phyloP scores from a whole-genome alignment of 2,329 filamentous ascomycete species.

The Epichloe glyceriae region DNA sequence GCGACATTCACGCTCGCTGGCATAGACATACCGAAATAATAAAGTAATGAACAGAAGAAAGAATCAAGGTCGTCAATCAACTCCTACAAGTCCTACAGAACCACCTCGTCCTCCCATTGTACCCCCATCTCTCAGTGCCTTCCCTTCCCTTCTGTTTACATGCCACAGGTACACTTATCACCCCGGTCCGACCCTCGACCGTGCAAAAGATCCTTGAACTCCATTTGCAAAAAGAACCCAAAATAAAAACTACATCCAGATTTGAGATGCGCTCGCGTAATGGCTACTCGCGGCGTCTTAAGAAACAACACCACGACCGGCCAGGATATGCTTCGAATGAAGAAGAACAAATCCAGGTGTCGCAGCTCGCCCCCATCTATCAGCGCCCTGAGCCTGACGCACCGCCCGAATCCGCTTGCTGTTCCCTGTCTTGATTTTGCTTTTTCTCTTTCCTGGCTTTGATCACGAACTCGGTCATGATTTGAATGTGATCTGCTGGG shows the following conservation, averaged over 20 bases:
- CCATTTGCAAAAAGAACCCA: slow-evolving; percentile 26
- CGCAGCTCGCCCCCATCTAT: slow-evolving; percentile 9
- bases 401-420: slow-evolving; percentile 41
- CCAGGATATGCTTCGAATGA: background rate
- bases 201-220: slow-evolving; percentile 21
- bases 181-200: slow-evolving; percentile 5
- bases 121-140: slow-evolving; percentile 1
- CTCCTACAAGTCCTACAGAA: slow-evolving; percentile 11
- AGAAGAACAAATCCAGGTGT: background rate
- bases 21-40: background rate
- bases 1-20: slow-evolving; percentile 1
- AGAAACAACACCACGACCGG: slow-evolving; percentile 3
- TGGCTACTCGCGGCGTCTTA: background rate
- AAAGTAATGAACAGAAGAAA: background rate
- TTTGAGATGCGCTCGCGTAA: slow-evolving; percentile 11
- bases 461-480: slow-evolving; percentile 80
- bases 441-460: slow-evolving; percentile 79
- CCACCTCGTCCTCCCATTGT: background rate
- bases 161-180: slow-evolving; percentile 8
- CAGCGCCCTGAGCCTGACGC: slow-evolving; percentile 17
- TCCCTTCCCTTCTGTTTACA: slow-evolving; percentile 9
- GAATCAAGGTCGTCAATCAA: slow-evolving; percentile 9
- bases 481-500: slow-evolving; percentile 81
- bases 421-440: slow-evolving; percentile 45
- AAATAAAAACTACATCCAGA: slow-evolving; percentile 26